Evolutionary conservation across 2,329 filamentous ascomycete species (phyloP).

Genomic region (Neonectria punicea): DNA sequence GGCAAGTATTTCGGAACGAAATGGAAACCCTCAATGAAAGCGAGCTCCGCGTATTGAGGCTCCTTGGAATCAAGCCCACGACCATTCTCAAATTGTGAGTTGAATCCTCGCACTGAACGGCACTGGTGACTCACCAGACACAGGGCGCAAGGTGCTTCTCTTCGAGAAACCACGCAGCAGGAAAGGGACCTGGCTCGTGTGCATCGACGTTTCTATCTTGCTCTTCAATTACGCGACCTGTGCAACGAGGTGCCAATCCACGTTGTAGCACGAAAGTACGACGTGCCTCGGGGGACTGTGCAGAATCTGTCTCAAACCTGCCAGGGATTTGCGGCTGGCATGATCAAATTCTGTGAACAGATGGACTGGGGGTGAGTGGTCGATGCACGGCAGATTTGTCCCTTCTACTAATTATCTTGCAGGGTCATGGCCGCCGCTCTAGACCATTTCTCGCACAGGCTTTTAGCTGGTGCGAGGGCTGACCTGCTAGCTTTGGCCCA

Average conservation of each 20-base stretch:
- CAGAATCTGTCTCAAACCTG: slow-evolving; percentile 80
- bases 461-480: slow-evolving; percentile 76
- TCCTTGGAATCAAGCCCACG: slow-evolving; percentile 75
- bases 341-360: slow-evolving; percentile 81
- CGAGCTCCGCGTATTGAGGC: slow-evolving; percentile 72
- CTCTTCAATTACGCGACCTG: slow-evolving; percentile 80
- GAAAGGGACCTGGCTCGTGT: slow-evolving; percentile 71
- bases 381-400: background rate
- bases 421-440: slow-evolving; percentile 76
- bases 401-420: slow-evolving; percentile 27
- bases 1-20: slow-evolving; percentile 77
- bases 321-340: slow-evolving; percentile 81
- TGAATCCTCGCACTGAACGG: background rate
- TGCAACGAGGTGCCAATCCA: slow-evolving; percentile 81
- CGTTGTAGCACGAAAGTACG: slow-evolving; percentile 75
- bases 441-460: slow-evolving; percentile 79
- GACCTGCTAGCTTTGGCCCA: slow-evolving; percentile 77
- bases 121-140: slow-evolving; percentile 31
- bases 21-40: slow-evolving; percentile 78
- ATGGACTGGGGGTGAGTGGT: slow-evolving; percentile 75
- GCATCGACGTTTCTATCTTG: slow-evolving; percentile 78
- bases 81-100: slow-evolving; percentile 74
- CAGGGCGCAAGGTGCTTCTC: slow-evolving; percentile 73
- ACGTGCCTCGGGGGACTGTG: slow-evolving; percentile 74
- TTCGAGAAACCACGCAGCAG: slow-evolving; percentile 70